Conservation (phyloP, 176 grass and related monocot species). For the Metroxylon sagu region DNA sequence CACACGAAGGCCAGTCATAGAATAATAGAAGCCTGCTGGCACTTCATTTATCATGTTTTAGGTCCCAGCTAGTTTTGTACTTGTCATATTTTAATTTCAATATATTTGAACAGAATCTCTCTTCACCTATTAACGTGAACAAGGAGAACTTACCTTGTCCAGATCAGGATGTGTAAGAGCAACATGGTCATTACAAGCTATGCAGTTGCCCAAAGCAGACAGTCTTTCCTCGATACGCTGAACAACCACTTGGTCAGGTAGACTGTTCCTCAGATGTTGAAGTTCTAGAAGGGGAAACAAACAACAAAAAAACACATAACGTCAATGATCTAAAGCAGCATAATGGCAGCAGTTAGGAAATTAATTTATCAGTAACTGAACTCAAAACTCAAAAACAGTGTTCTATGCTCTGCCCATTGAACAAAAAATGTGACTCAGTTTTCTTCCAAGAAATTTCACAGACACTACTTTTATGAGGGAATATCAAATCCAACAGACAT, state of each 20-base stretch:
- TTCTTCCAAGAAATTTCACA: too few species aligned
- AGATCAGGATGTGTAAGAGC: slow-evolving; percentile 98
- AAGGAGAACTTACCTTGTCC: slow-evolving; percentile 43
- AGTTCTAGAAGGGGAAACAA: slow-evolving; percentile 46
- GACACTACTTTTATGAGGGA: too few species aligned
- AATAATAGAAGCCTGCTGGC: too few species aligned
- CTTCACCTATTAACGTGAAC: neutral
- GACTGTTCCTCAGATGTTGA: slow-evolving; percentile 90
- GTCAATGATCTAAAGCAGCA: too few species aligned
- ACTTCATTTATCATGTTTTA: too few species aligned
- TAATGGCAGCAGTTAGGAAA: too few species aligned
- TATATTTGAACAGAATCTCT: too few species aligned
- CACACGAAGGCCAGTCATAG: too few species aligned
- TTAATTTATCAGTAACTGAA: neutral
- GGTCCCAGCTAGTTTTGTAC: too few species aligned
- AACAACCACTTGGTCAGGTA: slow-evolving; percentile 93
- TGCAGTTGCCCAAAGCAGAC: slow-evolving; percentile 84
- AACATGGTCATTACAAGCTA: slow-evolving; percentile 95
- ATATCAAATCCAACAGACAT: neutral
- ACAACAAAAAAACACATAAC: slow-evolving; percentile 8
- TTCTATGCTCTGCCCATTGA: too few species aligned
- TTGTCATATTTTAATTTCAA: too few species aligned
- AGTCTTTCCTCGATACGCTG: slow-evolving; percentile 84
- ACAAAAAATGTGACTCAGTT: too few species aligned
- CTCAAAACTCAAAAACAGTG: neutral